phyloP scores from a whole-genome alignment of 306 rosid species.

The Corylus americana region DNA sequence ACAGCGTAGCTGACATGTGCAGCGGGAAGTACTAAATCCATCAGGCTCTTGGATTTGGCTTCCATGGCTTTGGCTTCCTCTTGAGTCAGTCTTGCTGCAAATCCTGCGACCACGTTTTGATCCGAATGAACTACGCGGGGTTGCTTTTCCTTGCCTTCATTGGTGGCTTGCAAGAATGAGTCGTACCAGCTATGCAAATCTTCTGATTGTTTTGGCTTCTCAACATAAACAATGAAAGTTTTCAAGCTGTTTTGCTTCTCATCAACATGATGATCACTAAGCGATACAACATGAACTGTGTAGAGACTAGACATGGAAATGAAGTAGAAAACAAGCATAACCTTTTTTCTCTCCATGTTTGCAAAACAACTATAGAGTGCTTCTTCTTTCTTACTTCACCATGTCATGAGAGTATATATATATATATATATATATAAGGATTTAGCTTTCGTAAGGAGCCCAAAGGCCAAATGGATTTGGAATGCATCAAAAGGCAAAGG shows the following conservation, averaged over 20 bases:
- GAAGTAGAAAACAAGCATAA: no score
- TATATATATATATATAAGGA: neutral
- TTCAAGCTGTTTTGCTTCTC: neutral
- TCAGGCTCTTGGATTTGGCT: constrained; percentile 13
- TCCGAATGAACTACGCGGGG: constrained; percentile 46
- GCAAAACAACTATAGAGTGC: neutral
- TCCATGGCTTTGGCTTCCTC: constrained; percentile 55
- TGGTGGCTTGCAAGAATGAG: constrained; percentile 44
- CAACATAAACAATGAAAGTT: neutral
- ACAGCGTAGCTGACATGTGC: constrained; percentile 40
- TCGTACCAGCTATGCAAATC: constrained; percentile 41
- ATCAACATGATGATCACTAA: neutral
- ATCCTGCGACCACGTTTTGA: constrained; percentile 54
- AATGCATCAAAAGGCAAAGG: no score
- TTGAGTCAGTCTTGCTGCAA: constrained; percentile 51
- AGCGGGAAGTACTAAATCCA: constrained; percentile 46
- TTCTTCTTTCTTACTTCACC: neutral
- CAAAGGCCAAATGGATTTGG: neutral
- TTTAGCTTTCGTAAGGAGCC: neutral
- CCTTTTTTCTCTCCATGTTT: no score
- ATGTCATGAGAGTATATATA: neutral
- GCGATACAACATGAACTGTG: neutral
- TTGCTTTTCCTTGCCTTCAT: constrained; percentile 4
- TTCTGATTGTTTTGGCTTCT: neutral
- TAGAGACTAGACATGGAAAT: neutral